Percentiles rank a stretch among this genome's conserved stretches.
Conservation (phyloP, 1,139 yeast species). For the Yamadazyma kanchanaburiensis region DNA sequence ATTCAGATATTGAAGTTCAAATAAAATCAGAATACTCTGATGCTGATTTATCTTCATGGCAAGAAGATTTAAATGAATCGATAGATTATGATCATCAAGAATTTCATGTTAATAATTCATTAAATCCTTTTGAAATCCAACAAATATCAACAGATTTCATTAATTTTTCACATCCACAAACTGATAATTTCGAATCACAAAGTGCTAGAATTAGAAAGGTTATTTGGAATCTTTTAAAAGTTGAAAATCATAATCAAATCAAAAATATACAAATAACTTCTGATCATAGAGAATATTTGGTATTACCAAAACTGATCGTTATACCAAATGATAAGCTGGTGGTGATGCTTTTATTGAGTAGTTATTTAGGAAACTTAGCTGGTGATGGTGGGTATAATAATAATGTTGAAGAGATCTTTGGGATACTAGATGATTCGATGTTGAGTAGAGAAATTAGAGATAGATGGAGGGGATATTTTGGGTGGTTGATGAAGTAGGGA, state of each 20-base stretch:
- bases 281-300: too few relatives aligned
- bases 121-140: slow-evolving; percentile 24
- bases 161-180: slow-evolving; percentile 22
- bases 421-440: slow-evolving; percentile 20
- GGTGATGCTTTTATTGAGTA: slow-evolving; percentile 10
- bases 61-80: slow-evolving; percentile 16
- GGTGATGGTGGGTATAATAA: slow-evolving; percentile 50
- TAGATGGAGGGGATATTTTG: too few relatives aligned
- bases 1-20: not conserved
- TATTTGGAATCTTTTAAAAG: slow-evolving; percentile 31
- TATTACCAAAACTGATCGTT: too few relatives aligned
- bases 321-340: slow-evolving; percentile 21
- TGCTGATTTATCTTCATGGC: slow-evolving; percentile 7
- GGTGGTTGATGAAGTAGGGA: too few relatives aligned
- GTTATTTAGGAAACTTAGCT: slow-evolving; percentile 30
- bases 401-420: slow-evolving; percentile 14
- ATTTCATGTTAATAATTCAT: slow-evolving; percentile 10
- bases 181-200: slow-evolving; percentile 16
- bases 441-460: slow-evolving; percentile 17
- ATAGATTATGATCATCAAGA: slow-evolving; percentile 14
- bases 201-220: slow-evolving; percentile 27
- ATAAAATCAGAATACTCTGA: not conserved
- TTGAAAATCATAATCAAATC: too few relatives aligned
- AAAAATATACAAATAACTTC: too few relatives aligned
- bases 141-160: slow-evolving; percentile 20